phyloP scores from a whole-genome alignment of 768 basidiomycete genomes.

The Dioszegia aurantiaca region DNA sequence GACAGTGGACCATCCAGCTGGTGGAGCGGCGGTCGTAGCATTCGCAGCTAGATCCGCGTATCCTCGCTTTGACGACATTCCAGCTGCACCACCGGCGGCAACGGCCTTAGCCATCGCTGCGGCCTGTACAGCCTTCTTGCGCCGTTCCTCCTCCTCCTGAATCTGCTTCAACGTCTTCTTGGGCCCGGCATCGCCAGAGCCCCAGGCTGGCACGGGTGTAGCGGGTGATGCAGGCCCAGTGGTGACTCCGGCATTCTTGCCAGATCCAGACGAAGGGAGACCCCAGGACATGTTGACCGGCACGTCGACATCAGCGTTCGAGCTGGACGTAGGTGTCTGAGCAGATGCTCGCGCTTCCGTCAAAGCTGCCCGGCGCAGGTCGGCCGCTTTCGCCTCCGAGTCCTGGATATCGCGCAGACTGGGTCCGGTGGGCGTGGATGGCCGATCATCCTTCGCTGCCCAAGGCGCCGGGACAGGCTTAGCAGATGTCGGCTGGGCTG shows the following conservation, averaged over 20 bases:
- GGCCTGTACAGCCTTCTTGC: constrained; percentile 63
- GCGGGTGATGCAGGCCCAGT: constrained; percentile 58
- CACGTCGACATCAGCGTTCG: constrained; percentile 33
- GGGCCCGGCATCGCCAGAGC: constrained; percentile 58
- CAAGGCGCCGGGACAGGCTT: constrained; percentile 47
- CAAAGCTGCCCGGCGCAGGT: constrained; percentile 69
- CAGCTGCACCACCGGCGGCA: constrained; percentile 46
- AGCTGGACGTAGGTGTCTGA: constrained; percentile 67
- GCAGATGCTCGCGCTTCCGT: constrained; percentile 65
- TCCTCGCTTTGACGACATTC: constrained; percentile 60
- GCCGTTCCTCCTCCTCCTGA: constrained; percentile 90
- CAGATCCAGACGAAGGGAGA: constrained; percentile 33
- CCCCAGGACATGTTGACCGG: constrained; percentile 49
- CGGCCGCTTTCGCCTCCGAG: constrained; percentile 76
- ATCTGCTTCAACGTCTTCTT: constrained; percentile 99
- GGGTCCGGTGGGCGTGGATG: constrained; percentile 57
- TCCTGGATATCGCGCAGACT: constrained; percentile 94
- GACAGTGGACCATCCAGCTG: constrained; percentile 77
- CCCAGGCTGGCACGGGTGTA: constrained; percentile 61
- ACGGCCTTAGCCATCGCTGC: constrained; percentile 54
- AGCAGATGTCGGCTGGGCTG: constrained; percentile 6
- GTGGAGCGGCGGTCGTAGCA: constrained; percentile 39
- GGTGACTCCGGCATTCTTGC: constrained; percentile 2
- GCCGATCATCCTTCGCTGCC: constrained; percentile 58
- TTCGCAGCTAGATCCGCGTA: constrained; percentile 78